Base-by-base conservation (phyloP, 2,329 filamentous ascomycete species). In the Botryosphaeria dothidea region DNA sequence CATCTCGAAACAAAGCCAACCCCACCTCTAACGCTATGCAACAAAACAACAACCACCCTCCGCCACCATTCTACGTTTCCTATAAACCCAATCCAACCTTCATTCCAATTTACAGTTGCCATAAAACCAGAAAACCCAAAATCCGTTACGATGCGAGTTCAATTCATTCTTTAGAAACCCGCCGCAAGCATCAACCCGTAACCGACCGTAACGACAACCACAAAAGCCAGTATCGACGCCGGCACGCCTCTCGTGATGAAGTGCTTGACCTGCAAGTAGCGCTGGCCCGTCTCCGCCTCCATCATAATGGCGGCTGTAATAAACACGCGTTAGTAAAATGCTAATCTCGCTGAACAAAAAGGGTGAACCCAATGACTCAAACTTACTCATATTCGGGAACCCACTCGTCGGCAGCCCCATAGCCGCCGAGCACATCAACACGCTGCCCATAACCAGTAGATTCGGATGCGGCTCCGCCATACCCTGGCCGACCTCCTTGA, bases 381-480 rank as follows among this genome's bases (percentile, higher is more conserved):
- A 91, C 93, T 85, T 87, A 97, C 93, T 99, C 95, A 99, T 99
- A 71, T 99, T 99, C 1, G 95, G 95, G 81, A 99, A 99, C 8
- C 95, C 96, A 75, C 90, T 94, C 0, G 95, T 99, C 2, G 95
- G 95, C 78, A 99, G 79, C 13, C 90, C 95, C 95, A 99, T 99
- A 2, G 92, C 95, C n/a, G 93, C 93, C 69, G 90, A 94, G 75
- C 95, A 97, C 93, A 99, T 99, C 68, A 99, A 81, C 11, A 96
- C 94, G 63, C 91, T 90, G 0, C 89, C 92, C 94, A 99, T 98
- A 68, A 99, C 95, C 66, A 99, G 81, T 66, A 99, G 80, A 77
- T 98, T 98, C 8, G 95, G 94, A 75, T 96, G 93, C 29, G 94
- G 93, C 75, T 96, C 85, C 2, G 90, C 86, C 93, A 99, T 97